phyloP scores from a whole-genome alignment of 2,329 filamentous ascomycete species.

The Cercospora brassicicola region DNA sequence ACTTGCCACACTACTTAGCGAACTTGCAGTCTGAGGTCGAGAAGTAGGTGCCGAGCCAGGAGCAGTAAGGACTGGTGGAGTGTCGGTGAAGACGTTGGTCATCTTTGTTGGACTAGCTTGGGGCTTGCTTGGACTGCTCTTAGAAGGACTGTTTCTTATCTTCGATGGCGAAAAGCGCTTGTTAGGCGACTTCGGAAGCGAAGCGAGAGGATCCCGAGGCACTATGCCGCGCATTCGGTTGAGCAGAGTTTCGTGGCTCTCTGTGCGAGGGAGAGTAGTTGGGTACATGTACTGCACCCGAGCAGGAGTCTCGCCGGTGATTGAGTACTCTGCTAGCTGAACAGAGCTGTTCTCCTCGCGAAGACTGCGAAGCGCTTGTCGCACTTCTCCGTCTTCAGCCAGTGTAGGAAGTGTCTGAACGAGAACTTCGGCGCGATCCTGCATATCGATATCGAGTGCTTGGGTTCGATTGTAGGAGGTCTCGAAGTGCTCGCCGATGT shows the following conservation, averaged over 20 bases:
- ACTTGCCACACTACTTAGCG: constrained; percentile 30
- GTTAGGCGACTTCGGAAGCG: constrained; percentile 38
- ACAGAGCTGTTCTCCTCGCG: constrained; percentile 66
- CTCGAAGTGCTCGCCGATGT: constrained; percentile 68
- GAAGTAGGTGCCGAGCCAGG: constrained; percentile 29
- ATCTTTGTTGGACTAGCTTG: constrained; percentile 35
- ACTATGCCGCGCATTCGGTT: constrained; percentile 51
- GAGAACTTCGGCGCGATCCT: constrained; percentile 59
- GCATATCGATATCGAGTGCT: constrained; percentile 67
- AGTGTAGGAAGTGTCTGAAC: constrained; percentile 64
- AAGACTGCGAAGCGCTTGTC: constrained; percentile 69
- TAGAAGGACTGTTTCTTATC: constrained; percentile 18
- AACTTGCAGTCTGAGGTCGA: constrained; percentile 34
- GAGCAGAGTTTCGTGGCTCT: constrained; percentile 59
- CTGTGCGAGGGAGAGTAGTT: constrained; percentile 73
- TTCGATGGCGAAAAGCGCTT: constrained; percentile 34
- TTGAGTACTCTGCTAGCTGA: constrained; percentile 72
- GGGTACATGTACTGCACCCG: constrained; percentile 81
- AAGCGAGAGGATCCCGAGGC: constrained; percentile 30
- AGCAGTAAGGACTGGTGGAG: constrained; percentile 30
- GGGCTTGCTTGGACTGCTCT: constrained; percentile 34
- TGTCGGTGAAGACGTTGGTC: constrained; percentile 38
- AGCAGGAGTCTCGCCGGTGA: constrained; percentile 83
- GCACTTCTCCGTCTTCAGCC: constrained; percentile 55
- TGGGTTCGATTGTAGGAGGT: constrained; percentile 67